phyloP scores from a whole-genome alignment of 805 yeast species.

The Wickerhamomyces ciferrii region DNA sequence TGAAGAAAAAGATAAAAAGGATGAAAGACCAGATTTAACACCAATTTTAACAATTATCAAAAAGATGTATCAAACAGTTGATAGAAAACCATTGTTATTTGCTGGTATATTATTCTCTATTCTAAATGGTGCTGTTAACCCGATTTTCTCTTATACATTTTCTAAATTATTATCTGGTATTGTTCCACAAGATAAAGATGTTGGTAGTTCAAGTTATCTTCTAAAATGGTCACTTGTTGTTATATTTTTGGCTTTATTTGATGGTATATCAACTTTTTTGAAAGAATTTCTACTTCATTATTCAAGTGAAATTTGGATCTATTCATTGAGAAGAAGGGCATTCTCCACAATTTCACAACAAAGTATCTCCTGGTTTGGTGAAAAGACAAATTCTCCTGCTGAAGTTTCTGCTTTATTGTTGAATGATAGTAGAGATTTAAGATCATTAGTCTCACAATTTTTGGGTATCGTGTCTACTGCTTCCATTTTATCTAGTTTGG shows the following conservation, averaged over 20 bases:
- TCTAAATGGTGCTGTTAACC: constrained; percentile 59
- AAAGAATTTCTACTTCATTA: constrained; percentile 46
- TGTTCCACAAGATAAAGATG: constrained; percentile 37
- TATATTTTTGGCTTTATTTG: constrained; percentile 54
- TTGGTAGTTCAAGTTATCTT: constrained; percentile 27
- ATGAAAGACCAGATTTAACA: constrained; percentile 19
- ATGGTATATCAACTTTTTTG: constrained; percentile 51
- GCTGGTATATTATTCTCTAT: constrained; percentile 52
- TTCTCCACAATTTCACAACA: constrained; percentile 47
- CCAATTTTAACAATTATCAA: constrained; percentile 23
- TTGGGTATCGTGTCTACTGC: constrained; percentile 50
- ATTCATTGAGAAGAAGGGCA: constrained; percentile 40
- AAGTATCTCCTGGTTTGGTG: constrained; percentile 47
- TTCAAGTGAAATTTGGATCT: constrained; percentile 67
- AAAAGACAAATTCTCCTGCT: constrained; percentile 34
- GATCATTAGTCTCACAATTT: constrained; percentile 60
- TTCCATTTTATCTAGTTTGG: constrained; percentile 47
- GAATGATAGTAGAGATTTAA: constrained; percentile 78
- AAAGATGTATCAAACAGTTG: constrained; percentile 23
- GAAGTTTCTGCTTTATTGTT: constrained; percentile 62
- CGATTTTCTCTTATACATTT: constrained; percentile 74
- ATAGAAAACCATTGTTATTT: constrained; percentile 23
- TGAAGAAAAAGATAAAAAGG: constrained; percentile 6
- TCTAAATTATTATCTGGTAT: constrained; percentile 65
- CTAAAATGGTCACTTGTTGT: constrained; percentile 67